phyloP scores from a whole-genome alignment of 176 grass and related monocot species.

The Oryza longistaminata region DNA sequence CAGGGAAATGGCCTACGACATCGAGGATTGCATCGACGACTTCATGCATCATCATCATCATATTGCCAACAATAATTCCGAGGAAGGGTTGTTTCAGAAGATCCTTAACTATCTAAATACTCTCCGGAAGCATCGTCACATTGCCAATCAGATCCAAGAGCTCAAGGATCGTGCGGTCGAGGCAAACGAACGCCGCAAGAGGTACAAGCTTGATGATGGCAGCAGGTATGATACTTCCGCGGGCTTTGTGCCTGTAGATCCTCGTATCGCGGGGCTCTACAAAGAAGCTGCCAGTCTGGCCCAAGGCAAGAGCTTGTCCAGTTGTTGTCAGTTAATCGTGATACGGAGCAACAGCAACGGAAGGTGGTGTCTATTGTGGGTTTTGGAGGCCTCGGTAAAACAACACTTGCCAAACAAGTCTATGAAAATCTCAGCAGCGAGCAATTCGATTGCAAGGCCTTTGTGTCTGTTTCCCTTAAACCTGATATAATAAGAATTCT shows the following conservation, averaged over 20 bases:
- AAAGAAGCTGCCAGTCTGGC: not conserved
- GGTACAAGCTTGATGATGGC: not conserved
- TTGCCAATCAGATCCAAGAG: not conserved
- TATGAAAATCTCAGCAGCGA: not conserved
- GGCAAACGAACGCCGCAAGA: not conserved
- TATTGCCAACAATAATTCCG: no score
- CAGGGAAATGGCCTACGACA: not conserved
- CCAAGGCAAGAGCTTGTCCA: not conserved
- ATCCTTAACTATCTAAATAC: no score
- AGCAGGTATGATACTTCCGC: not conserved
- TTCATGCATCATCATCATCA: no score
- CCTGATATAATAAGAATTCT: not conserved
- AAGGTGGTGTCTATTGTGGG: not conserved
- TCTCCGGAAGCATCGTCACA: no score
- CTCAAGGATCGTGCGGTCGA: not conserved
- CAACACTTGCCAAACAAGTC: slow-evolving; percentile 1
- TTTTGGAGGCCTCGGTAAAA: not conserved
- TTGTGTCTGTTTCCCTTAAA: not conserved
- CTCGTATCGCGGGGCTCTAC: not conserved
- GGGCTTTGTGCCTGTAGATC: not conserved
- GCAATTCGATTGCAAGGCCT: not conserved
- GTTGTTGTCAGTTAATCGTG: not conserved
- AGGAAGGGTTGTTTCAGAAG: no score
- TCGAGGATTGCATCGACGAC: not conserved
- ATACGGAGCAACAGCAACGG: not conserved